Percentiles rank a stretch among this genome's conserved stretches.
Evolutionary conservation across 2,329 filamentous ascomycete species (phyloP).

Genomic region (Neophaeococcomyces mojaviensis): DNA sequence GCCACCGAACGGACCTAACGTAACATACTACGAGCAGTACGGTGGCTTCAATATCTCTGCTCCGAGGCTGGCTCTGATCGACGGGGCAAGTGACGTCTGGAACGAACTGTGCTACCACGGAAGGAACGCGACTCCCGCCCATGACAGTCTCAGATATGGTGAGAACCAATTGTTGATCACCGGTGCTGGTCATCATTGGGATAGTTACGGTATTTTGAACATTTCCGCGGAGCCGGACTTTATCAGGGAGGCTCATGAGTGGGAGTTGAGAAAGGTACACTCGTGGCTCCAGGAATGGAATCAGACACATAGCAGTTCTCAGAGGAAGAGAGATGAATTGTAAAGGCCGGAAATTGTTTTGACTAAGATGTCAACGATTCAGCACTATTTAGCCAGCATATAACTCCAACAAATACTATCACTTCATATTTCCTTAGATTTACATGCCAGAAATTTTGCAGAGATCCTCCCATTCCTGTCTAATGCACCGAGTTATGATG

Average conservation of each 20-base stretch:
- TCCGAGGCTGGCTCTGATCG: conserved; percentile 44
- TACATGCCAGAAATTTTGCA: too few species aligned
- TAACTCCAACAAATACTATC: background rate
- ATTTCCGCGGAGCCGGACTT: conserved; percentile 44
- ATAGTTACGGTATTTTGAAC: conserved; percentile 38
- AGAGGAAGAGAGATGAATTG: conserved; percentile 1
- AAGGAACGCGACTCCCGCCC: conserved; percentile 29
- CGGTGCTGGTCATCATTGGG: conserved; percentile 48
- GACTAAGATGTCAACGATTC: too few species aligned
- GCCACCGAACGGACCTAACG: conserved; percentile 35
- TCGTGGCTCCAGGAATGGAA: conserved; percentile 28
- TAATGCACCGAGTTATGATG: too few species aligned
- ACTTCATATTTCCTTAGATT: background rate
- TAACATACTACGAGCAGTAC: conserved; percentile 39
- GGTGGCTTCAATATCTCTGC: conserved; percentile 42
- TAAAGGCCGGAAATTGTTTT: background rate
- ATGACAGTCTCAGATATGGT: conserved; percentile 28
- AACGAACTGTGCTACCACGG: conserved; percentile 47
- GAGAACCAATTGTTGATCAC: conserved; percentile 45
- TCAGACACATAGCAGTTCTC: background rate
- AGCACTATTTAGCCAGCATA: too few species aligned
- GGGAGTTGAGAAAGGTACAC: conserved; percentile 43
- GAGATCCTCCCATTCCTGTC: too few species aligned
- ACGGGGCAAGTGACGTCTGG: conserved; percentile 48
- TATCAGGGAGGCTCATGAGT: conserved; percentile 43